These are phyloP conservation scores for Umbilicaria muhlenbergii DNA, from an alignment of 495 filamentous ascomycete genomes.

Conservation along the genomic window DNA sequence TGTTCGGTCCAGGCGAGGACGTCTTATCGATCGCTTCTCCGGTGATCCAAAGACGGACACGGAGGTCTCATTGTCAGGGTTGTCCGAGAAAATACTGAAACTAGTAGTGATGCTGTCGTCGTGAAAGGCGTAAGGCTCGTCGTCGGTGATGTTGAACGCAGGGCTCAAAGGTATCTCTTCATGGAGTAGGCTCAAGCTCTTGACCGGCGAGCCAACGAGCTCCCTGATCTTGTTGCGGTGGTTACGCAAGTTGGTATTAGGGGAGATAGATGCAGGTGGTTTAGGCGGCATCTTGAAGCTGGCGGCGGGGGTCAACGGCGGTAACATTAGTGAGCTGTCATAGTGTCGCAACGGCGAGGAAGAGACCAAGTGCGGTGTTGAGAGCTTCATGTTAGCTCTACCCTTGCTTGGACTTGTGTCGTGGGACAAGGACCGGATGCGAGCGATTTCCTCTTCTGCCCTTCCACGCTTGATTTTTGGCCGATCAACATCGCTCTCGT, in stretches of 20 bases:
- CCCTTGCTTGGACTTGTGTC: constrained; percentile 68
- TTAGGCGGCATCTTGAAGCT: constrained; percentile 71
- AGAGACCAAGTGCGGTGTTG: constrained; percentile 28
- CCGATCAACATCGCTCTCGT: constrained; percentile 55
- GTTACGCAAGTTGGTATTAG: constrained; percentile 85
- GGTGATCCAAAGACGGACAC: constrained; percentile 53
- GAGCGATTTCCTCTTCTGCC: constrained; percentile 89
- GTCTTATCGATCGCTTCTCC: constrained; percentile 54
- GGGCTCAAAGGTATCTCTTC: constrained; percentile 65
- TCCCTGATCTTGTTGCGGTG: constrained; percentile 77
- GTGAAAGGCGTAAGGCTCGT: constrained; percentile 20
- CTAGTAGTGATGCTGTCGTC: constrained; percentile 34
- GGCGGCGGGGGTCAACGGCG: constrained; percentile 72
- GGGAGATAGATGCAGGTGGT: constrained; percentile 76
- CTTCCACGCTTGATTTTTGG: constrained; percentile 73
- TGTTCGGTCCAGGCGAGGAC: constrained; percentile 40
- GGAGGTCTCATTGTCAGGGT: constrained; percentile 29
- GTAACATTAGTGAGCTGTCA: constrained; percentile 47
- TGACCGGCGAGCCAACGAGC: constrained; percentile 77
- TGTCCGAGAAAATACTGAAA: constrained; percentile 64
- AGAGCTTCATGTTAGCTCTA: constrained; percentile 28
- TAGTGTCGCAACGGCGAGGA: constrained; percentile 43
- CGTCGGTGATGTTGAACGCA: constrained; percentile 43
- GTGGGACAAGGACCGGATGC: constrained; percentile 81
- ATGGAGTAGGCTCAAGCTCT: constrained; percentile 46